phyloP scores from a whole-genome alignment of 495 filamentous ascomycete species.

The Neurospora terricola region DNA sequence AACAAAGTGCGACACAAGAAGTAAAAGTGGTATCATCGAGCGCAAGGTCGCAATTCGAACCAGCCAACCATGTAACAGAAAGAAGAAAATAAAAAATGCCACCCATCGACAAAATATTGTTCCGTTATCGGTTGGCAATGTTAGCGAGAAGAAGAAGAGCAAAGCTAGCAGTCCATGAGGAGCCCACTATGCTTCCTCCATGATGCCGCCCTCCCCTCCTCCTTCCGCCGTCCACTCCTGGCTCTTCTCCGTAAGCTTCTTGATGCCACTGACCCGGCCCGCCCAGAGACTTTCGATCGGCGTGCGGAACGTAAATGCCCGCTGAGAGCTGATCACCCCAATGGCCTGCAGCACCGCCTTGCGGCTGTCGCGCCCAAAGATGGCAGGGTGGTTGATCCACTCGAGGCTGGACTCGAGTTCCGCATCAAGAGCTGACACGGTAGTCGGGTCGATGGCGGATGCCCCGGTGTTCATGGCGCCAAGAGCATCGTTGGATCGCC shows the following conservation, averaged over 20 bases:
- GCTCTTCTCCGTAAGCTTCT: constrained; percentile 63
- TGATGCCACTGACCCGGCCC: constrained; percentile 64
- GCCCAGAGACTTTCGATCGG: constrained; percentile 81
- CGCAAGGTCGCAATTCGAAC: not conserved
- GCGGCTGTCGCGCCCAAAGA: constrained; percentile 88
- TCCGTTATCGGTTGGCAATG: not conserved
- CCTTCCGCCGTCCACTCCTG: constrained; percentile 82
- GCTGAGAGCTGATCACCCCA: constrained; percentile 88
- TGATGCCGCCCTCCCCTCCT: constrained; percentile 64
- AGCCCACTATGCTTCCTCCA: constrained; percentile 53
- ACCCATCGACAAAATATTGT: not conserved
- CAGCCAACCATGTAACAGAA: not conserved
- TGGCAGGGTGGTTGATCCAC: constrained; percentile 96
- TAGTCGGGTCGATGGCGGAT: constrained; percentile 64
- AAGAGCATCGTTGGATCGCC: constrained; percentile 34
- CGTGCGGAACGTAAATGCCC: constrained; percentile 88
- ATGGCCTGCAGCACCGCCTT: constrained; percentile 96
- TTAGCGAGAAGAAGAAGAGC: not conserved
- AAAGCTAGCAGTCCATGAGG: not conserved
- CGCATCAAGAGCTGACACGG: constrained; percentile 77
- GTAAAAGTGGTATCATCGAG: not conserved
- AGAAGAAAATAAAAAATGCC: not conserved
- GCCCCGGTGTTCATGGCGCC: constrained; percentile 43
- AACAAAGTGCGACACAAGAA: not conserved
- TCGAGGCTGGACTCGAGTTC: constrained; percentile 92